A percentile compares a stretch with the other conserved stretches of the same genome.
These are phyloP conservation scores for Eragrostis nindensis DNA, from an alignment of 176 grass and related monocot species.

Conservation along the genomic window DNA sequence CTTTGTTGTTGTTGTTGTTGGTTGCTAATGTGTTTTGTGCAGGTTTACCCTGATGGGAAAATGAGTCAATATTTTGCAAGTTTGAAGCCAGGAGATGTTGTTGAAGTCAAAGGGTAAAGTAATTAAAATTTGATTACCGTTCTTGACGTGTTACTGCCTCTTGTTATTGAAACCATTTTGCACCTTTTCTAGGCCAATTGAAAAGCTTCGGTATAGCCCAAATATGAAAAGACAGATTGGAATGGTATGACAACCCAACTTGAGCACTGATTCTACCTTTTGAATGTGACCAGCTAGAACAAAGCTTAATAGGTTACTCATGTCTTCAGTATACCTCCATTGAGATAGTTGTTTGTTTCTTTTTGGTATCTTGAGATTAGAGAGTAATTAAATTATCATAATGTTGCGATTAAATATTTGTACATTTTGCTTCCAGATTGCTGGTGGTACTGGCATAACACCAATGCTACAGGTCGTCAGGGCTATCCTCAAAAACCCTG, in stretches of 20 bases:
- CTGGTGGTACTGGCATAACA: constrained; percentile 92
- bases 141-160: constrained; percentile 2
- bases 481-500: constrained; percentile 92
- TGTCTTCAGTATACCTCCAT: neutral
- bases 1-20: too few species aligned
- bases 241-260: constrained; percentile 65
- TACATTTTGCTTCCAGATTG: constrained; percentile 61
- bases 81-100: constrained; percentile 87
- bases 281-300: constrained; percentile 12
- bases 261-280: neutral
- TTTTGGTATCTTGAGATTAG: neutral
- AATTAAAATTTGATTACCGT: constrained; percentile 10
- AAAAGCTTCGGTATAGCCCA: constrained; percentile 96
- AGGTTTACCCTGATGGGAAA: constrained; percentile 97
- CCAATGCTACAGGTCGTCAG: constrained; percentile 98
- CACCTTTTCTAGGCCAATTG: constrained; percentile 75
- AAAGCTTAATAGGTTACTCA: neutral
- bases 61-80: constrained; percentile 95
- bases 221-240: constrained; percentile 99
- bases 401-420: neutral
- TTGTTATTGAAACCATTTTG: constrained; percentile 35
- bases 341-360: neutral
- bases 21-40: constrained; percentile 32
- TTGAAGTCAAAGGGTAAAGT: constrained; percentile 96
- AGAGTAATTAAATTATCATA: neutral